Evolutionary conservation across 2,329 filamentous ascomycete species (phyloP).

Genomic region (Fusarium decemcellulare): DNA sequence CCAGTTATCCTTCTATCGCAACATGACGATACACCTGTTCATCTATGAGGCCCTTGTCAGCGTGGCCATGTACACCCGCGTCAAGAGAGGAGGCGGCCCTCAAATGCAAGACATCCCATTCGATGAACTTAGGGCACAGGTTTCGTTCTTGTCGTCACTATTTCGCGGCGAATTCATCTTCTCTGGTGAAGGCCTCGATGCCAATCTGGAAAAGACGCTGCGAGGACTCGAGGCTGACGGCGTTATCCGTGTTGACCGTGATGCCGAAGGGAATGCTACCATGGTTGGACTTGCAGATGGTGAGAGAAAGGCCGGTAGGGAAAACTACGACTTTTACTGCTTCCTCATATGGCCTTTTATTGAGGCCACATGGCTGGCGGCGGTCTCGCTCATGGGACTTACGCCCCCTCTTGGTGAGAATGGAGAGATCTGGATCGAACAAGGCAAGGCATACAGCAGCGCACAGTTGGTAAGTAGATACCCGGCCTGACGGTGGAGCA

Average conservation of each 20-base stretch:
- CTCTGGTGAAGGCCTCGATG: constrained; percentile 84
- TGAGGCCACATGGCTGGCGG: constrained; percentile 92
- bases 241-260: constrained; percentile 78
- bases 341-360: constrained; percentile 99
- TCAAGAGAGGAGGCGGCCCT: constrained; percentile 92
- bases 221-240: constrained; percentile 82
- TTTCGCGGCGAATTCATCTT: constrained; percentile 99
- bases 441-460: constrained; percentile 82
- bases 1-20: constrained; percentile 97
- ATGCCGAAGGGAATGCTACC: constrained; percentile 68
- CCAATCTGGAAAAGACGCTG: constrained; percentile 87
- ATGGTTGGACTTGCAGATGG: constrained; percentile 81
- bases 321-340: constrained; percentile 99
- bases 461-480: constrained; percentile 78
- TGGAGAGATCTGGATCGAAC: constrained; percentile 84
- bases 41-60: constrained; percentile 94
- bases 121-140: constrained; percentile 80
- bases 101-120: constrained; percentile 85
- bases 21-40: constrained; percentile 99
- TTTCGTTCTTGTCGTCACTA: constrained; percentile 90
- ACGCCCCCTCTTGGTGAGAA: constrained; percentile 75
- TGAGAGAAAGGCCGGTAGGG: constrained; percentile 84
- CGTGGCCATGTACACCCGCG: constrained; percentile 88
- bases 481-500: neutral
- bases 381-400: constrained; percentile 88